Evolutionary conservation across 1,139 yeast genomes (phyloP).

Genomic region (Yarrowia galli): DNA sequence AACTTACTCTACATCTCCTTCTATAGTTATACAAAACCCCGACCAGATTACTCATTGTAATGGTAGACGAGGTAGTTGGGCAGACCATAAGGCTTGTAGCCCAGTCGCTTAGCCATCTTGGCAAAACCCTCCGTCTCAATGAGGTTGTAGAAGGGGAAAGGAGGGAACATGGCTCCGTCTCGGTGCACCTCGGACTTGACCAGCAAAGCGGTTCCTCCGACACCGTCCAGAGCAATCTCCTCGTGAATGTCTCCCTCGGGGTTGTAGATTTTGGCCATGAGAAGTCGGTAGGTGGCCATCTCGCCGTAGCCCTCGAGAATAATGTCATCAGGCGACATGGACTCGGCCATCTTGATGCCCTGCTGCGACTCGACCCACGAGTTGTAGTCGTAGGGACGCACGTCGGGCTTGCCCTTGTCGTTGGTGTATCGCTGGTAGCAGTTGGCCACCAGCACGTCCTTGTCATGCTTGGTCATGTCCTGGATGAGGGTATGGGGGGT

Average conservation of each 20-base stretch:
- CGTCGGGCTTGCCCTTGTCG: conserved; percentile 58
- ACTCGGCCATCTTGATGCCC: conserved; percentile 75
- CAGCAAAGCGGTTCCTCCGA: conserved; percentile 92
- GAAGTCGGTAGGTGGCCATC: conserved; percentile 91
- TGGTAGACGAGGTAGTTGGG: conserved; percentile 95
- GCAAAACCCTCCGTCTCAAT: conserved; percentile 99
- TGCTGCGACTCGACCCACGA: conserved; percentile 95
- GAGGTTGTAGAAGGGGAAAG: conserved; percentile 94
- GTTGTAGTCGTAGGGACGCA: conserved; percentile 89
- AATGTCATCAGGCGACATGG: conserved; percentile 84
- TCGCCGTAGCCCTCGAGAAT: conserved; percentile 85
- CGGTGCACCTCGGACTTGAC: conserved; percentile 98
- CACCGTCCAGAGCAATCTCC: conserved; percentile 86
- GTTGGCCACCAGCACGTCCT: conserved; percentile 88
- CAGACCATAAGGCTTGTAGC: conserved; percentile 88
- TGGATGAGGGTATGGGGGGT: conserved; percentile 82
- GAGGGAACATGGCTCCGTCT: conserved; percentile 99
- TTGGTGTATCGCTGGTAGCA: conserved; percentile 84
- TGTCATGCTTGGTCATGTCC: conserved; percentile 85
- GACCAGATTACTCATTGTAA: conserved; percentile 47
- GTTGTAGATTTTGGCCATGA: conserved; percentile 90
- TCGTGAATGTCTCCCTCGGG: conserved; percentile 64
- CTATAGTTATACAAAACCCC: conserved; percentile 19
- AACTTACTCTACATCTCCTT: conserved; percentile 25
- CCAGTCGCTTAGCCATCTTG: conserved; percentile 93